Conservation (phyloP, 345 rosid genomes). For the Hibiscus tridactylites region DNA sequence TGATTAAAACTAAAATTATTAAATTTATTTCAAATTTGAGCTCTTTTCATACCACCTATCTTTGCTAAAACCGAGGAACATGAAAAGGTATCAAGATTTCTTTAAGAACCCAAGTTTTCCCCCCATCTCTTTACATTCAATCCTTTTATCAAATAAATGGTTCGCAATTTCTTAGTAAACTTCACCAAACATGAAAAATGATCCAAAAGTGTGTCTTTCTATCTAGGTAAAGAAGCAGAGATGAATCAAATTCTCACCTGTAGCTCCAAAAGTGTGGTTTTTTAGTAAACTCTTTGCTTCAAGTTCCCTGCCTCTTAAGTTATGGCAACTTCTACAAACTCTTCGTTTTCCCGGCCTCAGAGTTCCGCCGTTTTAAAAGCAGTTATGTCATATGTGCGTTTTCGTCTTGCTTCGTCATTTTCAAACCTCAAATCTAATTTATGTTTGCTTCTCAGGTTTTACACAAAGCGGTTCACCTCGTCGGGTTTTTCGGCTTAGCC, state of each 20-base stretch:
- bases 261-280: too few relatives aligned
- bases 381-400: not conserved
- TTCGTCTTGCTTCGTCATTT: not conserved
- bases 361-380: not conserved
- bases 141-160: not conserved
- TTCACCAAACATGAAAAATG: not conserved
- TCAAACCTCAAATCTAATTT: too few relatives aligned
- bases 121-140: not conserved
- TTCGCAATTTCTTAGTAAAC: not conserved
- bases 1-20: not conserved
- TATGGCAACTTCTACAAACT: not conserved
- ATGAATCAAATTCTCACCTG: not conserved
- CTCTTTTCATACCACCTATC: not conserved
- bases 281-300: too few relatives aligned
- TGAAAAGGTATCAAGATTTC: not conserved
- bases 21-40: not conserved
- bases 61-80: not conserved
- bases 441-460: not conserved
- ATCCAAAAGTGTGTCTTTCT: not conserved
- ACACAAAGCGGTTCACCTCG: not conserved
- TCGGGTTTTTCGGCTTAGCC: not conserved
- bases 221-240: not conserved
- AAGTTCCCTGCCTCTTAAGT: not conserved
- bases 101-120: not conserved
- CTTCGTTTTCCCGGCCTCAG: not conserved